phyloP scores from a whole-genome alignment of 768 basidiomycete genomes.

The Mycena rebaudengoi region DNA sequence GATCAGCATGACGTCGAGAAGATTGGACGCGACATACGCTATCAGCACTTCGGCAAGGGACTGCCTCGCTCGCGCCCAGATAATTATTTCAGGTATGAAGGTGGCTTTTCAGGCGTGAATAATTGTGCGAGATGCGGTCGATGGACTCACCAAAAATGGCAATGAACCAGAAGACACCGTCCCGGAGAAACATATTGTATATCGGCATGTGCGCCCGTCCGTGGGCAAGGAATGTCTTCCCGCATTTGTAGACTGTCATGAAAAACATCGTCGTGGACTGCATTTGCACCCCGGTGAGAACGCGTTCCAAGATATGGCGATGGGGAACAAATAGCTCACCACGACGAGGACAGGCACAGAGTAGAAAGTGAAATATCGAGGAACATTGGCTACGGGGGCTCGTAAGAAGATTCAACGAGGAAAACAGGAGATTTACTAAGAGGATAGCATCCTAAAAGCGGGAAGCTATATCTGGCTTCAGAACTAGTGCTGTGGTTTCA shows the following conservation, averaged over 20 bases:
- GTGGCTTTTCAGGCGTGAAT: too few species aligned
- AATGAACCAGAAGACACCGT: conserved; percentile 25
- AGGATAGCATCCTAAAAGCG: conserved; percentile 18
- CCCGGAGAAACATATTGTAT: conserved; percentile 21
- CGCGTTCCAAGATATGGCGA: too few species aligned
- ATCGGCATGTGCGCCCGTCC: conserved; percentile 20
- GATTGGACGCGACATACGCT: conserved; percentile 4
- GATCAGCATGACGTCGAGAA: neutral
- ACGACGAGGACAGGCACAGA: conserved; percentile 22
- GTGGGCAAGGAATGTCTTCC: conserved; percentile 15
- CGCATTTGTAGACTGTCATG: conserved; percentile 24
- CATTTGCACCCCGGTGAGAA: too few species aligned
- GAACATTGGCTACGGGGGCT: conserved; percentile 1
- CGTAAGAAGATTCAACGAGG: neutral
- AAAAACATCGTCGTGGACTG: conserved; percentile 19
- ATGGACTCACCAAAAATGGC: conserved; percentile 15
- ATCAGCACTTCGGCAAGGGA: conserved; percentile 21
- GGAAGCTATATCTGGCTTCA: neutral
- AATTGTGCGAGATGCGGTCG: neutral
- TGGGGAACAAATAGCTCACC: neutral
- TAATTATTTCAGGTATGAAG: conserved; percentile 18
- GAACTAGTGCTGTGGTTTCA: neutral
- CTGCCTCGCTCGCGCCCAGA: conserved; percentile 19
- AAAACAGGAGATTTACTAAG: neutral
- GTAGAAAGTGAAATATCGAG: conserved; percentile 25